Base-by-base conservation (phyloP, 331 rosid species). In the Acacia pycnantha region DNA sequence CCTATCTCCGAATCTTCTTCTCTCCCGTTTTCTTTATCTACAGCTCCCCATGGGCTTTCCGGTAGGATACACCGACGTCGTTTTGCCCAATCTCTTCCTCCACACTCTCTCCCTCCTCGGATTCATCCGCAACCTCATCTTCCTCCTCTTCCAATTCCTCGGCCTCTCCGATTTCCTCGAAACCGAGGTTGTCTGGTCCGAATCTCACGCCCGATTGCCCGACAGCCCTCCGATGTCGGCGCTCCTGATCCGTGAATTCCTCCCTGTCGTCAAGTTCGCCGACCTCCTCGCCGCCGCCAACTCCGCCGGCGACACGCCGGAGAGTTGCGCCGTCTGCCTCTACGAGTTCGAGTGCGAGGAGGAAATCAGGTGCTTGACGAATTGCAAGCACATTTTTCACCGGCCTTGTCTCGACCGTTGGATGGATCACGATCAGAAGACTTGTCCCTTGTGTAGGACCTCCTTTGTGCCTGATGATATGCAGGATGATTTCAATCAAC, bases 351-450 rank as follows among this genome's bases (percentile, higher is more conserved):
- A 90, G 4, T 85, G 51, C n/a, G 92, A 81, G 82, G 97, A 90
- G 18, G 98, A 93, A 87, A 90, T 95, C 88, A 87, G 98, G 87
- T 84, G 96, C 53, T 82, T 93, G 84, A 77, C 89, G 48, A 95
- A 95, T 81, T 95, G 98, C 82, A 88, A 80, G 77, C 98, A 95
- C 93, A 89, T 95, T 78, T 95, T 95, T 80, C 98, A 95, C 85
- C 77, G 93, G 75, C 48, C 85, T 1, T 95, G 98, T 73, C 76
- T 95, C 74, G 98, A 95, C 91, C 93, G 98, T 84, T 95, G 98
- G 98, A 89, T 95, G 89, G 97, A 95, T 79, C 98, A 89, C 19
- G 97, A 95, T 76, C 97, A 91, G 88, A 92, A 89, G 75, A 93
- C 98, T 2, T 95, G 98, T 24, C 98, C 98, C 2, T 89, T 95